These are phyloP conservation scores for Leishmania guyanensis DNA, from an alignment of 208 protist genomes.

Conservation along the genomic window DNA sequence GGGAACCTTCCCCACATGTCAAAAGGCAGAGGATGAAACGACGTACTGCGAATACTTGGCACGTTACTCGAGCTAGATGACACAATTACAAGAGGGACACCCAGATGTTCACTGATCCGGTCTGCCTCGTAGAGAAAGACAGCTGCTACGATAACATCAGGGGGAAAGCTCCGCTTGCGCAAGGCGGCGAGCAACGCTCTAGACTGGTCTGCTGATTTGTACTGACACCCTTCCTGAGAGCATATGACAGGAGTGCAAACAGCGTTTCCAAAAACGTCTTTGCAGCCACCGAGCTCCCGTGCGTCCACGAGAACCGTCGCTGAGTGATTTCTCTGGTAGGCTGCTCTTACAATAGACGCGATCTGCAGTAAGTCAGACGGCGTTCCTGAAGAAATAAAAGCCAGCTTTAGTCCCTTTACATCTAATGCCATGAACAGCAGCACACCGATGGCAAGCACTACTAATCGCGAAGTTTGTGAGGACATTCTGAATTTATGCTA, in stretches of 20 bases:
- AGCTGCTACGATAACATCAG: slow-evolving; percentile 12
- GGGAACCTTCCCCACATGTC: not conserved
- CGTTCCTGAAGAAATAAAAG: slow-evolving; percentile 16
- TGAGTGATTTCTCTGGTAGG: slow-evolving; percentile 12
- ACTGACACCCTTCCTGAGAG: not conserved
- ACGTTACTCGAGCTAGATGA: not conserved
- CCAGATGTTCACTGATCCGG: not conserved
- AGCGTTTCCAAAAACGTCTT: not conserved
- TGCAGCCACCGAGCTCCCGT: not conserved
- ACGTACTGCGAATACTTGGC: not conserved
- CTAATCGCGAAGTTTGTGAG: not conserved
- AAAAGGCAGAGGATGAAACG: not conserved
- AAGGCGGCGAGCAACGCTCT: not conserved
- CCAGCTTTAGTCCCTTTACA: slow-evolving; percentile 4
- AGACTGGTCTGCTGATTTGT: not conserved
- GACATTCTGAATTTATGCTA: not conserved
- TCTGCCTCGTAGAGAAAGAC: not conserved
- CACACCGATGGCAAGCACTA: not conserved
- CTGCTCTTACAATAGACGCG: not conserved
- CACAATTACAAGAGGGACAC: slow-evolving; percentile 14
- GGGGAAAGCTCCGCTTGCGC: not conserved
- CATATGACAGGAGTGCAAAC: not conserved
- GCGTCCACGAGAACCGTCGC: not conserved
- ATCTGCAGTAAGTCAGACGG: not conserved
- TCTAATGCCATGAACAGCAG: not conserved